Base-by-base conservation (phyloP, 306 rosid species). In the Casuarina equisetifolia region DNA sequence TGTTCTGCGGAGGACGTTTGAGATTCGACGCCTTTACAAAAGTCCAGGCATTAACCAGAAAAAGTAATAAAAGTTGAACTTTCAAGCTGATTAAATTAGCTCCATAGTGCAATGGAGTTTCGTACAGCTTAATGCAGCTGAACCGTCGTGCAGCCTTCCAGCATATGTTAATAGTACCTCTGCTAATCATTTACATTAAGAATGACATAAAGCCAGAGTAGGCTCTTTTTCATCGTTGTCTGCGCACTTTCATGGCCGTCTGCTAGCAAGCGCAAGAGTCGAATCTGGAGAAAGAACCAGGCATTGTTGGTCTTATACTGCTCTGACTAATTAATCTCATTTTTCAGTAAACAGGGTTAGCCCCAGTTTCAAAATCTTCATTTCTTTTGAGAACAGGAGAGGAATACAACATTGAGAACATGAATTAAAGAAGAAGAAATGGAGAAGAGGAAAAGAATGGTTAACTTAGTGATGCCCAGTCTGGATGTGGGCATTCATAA, bases 401-500 rank as follows among this genome's bases (percentile, higher is more conserved):
- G 64, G 38, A 57, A 57, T 25, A 57, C 35, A 57, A 57, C 25
- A 3, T 57, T 57, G 38, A 63, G 46, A 45, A 9, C 16, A 63
- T 61, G 3, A 70, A 42, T 45, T 49, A 77, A 54, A 64, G 20
- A 9, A 48, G 51, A 13, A 48, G 9, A 46, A 46, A 46, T 6
- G 3, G 13, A 70, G n/a, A 40, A 7, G 70, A 3, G 62, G 53
- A 49, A 57, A 7, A 15, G 9, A 42, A 42, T 57, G 19, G 52
- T 82, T 88, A 85, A 73, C 52, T 50, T 38, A 88, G 78, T 63
- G 88, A 85, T 9, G 94, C 92, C 97, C 98, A 91, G 80, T 87
- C 90, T 58, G 95, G 97, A 82, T 85, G 76, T 45, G 97, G 97
- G 86, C 97, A 91, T 67, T 90, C 96, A 66, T 91, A 93, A 16